Evolutionary conservation across 495 filamentous ascomycete genomes (phyloP).

Genomic region (Hyaloscypha finlandica): DNA sequence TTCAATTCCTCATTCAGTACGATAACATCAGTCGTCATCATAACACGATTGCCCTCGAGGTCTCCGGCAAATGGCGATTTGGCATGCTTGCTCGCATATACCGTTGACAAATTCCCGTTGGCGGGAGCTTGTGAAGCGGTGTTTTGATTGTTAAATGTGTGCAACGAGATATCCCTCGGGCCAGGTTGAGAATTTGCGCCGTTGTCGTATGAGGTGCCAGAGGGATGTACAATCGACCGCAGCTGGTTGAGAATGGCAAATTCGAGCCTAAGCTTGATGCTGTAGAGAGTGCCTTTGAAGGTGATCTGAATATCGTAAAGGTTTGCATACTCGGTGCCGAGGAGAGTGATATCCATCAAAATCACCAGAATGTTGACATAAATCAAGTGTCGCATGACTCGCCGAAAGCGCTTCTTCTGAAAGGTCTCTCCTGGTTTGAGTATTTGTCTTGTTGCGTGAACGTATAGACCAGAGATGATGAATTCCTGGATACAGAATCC

Average conservation of each 20-base stretch:
- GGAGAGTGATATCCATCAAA: constrained; percentile 29
- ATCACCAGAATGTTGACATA: constrained; percentile 35
- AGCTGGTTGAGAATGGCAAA: constrained; percentile 43
- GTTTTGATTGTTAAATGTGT: constrained; percentile 1
- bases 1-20: not conserved
- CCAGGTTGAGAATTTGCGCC: not conserved
- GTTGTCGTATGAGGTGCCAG: constrained; percentile 8
- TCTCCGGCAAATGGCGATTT: not conserved
- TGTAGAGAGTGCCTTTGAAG: constrained; percentile 39
- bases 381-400: constrained; percentile 29
- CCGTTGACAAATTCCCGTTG: not conserved
- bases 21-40: constrained; percentile 5
- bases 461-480: constrained; percentile 59
- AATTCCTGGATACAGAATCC: constrained; percentile 61
- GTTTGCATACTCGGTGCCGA: constrained; percentile 32
- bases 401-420: constrained; percentile 18
- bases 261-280: constrained; percentile 42
- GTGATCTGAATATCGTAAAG: constrained; percentile 34
- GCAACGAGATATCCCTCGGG: not conserved
- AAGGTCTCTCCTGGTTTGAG: constrained; percentile 38
- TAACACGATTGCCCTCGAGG: not conserved
- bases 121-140: not conserved
- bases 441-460: constrained; percentile 53
- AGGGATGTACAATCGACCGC: constrained; percentile 1
- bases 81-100: not conserved